A percentile compares a stretch with the other conserved stretches of the same genome.
phyloP scores from a whole-genome alignment of 129 eudicot genomes.

The Sambucus nigra region DNA sequence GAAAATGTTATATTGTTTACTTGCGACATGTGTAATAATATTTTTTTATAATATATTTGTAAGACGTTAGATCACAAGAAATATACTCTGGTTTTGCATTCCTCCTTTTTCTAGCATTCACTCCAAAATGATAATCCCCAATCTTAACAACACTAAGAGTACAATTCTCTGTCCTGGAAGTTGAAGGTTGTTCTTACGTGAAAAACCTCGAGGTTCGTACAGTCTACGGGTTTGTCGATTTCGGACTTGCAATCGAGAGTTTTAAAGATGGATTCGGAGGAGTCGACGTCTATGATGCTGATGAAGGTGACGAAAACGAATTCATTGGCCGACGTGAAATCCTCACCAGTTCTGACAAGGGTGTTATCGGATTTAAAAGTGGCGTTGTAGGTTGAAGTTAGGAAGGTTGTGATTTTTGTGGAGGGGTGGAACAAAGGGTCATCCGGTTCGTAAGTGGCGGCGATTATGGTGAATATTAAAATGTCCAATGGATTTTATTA shows the following conservation, averaged over 20 bases:
- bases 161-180: constrained; percentile 41
- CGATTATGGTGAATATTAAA: no score
- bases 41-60: no score
- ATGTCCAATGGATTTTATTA: no score
- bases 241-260: constrained; percentile 44
- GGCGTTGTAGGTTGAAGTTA: no score
- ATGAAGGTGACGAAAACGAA: constrained; percentile 40
- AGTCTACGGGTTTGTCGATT: constrained; percentile 57
- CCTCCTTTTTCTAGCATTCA: constrained; percentile 76
- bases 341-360: constrained; percentile 84
- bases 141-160: no score
- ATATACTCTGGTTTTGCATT: no score
- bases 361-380: constrained; percentile 57
- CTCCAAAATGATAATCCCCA: constrained; percentile 83
- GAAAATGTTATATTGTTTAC: no score
- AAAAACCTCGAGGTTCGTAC: constrained; percentile 73
- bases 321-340: constrained; percentile 45
- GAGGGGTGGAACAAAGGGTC: constrained; percentile 74
- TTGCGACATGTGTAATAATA: no score
- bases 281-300: no score
- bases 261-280: no score
- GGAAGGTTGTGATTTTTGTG: constrained; percentile 50
- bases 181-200: constrained; percentile 75
- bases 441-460: constrained; percentile 78
- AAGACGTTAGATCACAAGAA: no score